A percentile compares a stretch with the other conserved stretches of the same genome.
Conservation (phyloP, 805 yeast genomes). For the Yarrowia bubula region DNA sequence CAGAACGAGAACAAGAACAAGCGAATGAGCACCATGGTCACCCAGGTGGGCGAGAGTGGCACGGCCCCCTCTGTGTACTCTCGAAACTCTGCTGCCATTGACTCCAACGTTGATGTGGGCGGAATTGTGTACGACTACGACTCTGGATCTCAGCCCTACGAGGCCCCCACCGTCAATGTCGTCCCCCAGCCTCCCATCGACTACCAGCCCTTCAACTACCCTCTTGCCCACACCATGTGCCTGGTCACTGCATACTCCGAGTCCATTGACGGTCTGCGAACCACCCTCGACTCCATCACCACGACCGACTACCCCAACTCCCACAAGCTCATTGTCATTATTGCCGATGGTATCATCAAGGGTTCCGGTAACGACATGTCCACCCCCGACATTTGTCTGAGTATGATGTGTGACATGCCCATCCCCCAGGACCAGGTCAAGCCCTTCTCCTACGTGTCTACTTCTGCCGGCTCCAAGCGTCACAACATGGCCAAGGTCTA, state of each 20-base stretch:
- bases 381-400: constrained; percentile 86
- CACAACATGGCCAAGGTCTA: constrained; percentile 98
- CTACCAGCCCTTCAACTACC: constrained; percentile 81
- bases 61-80: constrained; percentile 16
- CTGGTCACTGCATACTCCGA: constrained; percentile 94
- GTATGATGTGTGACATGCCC: constrained; percentile 80
- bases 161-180: constrained; percentile 51
- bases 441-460: constrained; percentile 89
- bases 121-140: constrained; percentile 7
- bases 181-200: constrained; percentile 89
- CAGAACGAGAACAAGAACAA: not conserved
- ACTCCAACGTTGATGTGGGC: constrained; percentile 17
- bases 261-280: constrained; percentile 78
- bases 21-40: constrained; percentile 26
- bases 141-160: constrained; percentile 15
- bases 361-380: constrained; percentile 87
- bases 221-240: constrained; percentile 71
- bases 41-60: constrained; percentile 17
- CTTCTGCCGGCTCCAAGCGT: constrained; percentile 89
- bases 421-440: constrained; percentile 71
- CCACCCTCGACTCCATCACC: constrained; percentile 89
- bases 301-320: constrained; percentile 95
- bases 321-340: constrained; percentile 77
- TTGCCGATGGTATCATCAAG: constrained; percentile 92
- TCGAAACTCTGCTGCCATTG: constrained; percentile 19